Conservation (phyloP, 176 grass and related monocot species). For the Phyllostachys edulis region DNA sequence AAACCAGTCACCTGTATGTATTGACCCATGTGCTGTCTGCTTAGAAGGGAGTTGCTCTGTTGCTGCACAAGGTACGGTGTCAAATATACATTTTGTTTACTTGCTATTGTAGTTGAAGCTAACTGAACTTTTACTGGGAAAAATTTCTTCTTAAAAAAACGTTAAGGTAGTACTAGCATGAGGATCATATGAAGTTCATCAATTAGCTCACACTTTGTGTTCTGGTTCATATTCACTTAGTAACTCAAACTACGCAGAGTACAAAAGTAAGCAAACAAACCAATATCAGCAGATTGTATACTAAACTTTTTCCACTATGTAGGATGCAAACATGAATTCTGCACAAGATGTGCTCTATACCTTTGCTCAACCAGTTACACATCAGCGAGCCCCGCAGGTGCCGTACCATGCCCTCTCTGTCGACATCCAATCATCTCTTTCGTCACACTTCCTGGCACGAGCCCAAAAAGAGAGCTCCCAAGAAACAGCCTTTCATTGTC, state of each 20-base stretch:
- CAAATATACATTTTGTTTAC: constrained; percentile 8
- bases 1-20: constrained; percentile 57
- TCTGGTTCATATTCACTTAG: constrained; percentile 13
- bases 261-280: neutral
- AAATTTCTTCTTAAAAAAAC: neutral
- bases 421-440: constrained; percentile 77
- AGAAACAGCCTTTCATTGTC: constrained; percentile 74
- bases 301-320: constrained; percentile 2
- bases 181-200: neutral
- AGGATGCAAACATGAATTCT: constrained; percentile 98
- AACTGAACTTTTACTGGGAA: neutral
- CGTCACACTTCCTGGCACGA: constrained; percentile 50
- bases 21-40: constrained; percentile 92
- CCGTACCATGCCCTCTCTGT: constrained; percentile 89
- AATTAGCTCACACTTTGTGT: constrained; percentile 14
- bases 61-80: constrained; percentile 65
- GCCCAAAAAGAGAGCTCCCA: constrained; percentile 59
- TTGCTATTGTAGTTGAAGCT: neutral
- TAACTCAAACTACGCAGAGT: neutral
- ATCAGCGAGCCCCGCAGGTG: constrained; percentile 50
- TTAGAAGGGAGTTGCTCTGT: constrained; percentile 85
- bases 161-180: neutral
- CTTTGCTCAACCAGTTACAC: constrained; percentile 82
- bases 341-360: constrained; percentile 94
- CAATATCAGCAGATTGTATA: neutral